A percentile compares a stretch with the other conserved stretches of the same genome.
Conservation (phyloP, 345 rosid species). For the Mangifera indica region DNA sequence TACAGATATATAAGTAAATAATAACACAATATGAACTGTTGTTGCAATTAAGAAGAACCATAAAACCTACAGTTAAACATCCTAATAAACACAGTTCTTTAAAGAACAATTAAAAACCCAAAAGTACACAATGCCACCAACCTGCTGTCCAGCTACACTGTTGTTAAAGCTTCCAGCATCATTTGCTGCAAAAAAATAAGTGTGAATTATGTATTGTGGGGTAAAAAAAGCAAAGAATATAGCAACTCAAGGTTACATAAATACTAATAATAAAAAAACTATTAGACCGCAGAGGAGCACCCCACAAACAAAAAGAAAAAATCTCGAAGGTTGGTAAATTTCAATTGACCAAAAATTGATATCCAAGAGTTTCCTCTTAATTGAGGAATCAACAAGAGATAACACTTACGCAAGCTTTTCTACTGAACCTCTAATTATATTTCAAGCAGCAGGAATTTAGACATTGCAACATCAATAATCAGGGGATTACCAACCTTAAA, state of each 20-base stretch:
- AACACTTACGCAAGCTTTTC: background rate
- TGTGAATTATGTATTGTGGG: background rate
- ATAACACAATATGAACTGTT: background rate
- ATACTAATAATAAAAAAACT: background rate
- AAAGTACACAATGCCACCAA: conserved; percentile 21
- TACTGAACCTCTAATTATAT: background rate
- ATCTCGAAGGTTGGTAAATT: too few relatives aligned
- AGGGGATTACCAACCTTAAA: background rate
- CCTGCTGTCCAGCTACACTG: conserved; percentile 85
- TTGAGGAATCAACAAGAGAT: background rate
- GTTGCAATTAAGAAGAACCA: too few relatives aligned
- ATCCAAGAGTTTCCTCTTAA: background rate
- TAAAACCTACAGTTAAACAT: too few relatives aligned
- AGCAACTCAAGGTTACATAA: background rate
- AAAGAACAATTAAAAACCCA: background rate
- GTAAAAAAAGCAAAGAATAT: background rate
- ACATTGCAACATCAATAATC: background rate
- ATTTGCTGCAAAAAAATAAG: conserved; percentile 46
- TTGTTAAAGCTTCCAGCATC: conserved; percentile 89
- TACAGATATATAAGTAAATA: background rate
- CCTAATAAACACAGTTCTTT: background rate
- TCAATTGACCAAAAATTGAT: background rate
- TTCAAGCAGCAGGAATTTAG: background rate
- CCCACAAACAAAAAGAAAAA: background rate
- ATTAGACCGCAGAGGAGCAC: background rate